These are phyloP conservation scores for Penicillium fuscoglaucum DNA, from an alignment of 2,329 filamentous ascomycete species.

Conservation along the genomic window DNA sequence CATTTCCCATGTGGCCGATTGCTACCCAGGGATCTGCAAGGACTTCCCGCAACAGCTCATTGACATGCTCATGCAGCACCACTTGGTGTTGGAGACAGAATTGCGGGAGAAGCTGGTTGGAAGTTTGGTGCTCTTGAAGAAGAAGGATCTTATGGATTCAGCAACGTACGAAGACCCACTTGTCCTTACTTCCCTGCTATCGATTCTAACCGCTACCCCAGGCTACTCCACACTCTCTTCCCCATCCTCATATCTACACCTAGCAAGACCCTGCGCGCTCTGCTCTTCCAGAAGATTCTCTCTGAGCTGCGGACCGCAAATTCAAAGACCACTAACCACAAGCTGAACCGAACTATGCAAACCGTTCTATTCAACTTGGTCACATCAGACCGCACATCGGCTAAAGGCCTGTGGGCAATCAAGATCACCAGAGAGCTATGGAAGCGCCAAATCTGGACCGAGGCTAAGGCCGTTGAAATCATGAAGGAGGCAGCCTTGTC, in stretches of 20 bases:
- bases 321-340: constrained; percentile 83
- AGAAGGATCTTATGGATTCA: constrained; percentile 91
- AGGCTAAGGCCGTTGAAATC: constrained; percentile 91
- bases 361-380: constrained; percentile 90
- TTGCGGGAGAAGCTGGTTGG: constrained; percentile 92
- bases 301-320: constrained; percentile 88
- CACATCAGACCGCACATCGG: constrained; percentile 77
- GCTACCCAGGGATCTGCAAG: constrained; percentile 78
- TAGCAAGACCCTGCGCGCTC: constrained; percentile 80
- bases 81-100: constrained; percentile 78
- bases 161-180: constrained; percentile 51
- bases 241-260: constrained; percentile 89
- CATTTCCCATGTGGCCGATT: constrained; percentile 88
- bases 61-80: constrained; percentile 76
- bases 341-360: constrained; percentile 88
- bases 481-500: constrained; percentile 92
- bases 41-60: constrained; percentile 80
- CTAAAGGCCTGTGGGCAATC: constrained; percentile 91
- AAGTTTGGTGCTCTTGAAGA: constrained; percentile 79
- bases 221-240: constrained; percentile 85
- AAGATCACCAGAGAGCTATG: constrained; percentile 94
- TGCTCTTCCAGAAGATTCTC: constrained; percentile 88
- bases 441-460: constrained; percentile 95
- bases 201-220: constrained; percentile 14
- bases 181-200: neutral